phyloP scores from a whole-genome alignment of 345 rosid genomes.

The Eutrema yunnanense region DNA sequence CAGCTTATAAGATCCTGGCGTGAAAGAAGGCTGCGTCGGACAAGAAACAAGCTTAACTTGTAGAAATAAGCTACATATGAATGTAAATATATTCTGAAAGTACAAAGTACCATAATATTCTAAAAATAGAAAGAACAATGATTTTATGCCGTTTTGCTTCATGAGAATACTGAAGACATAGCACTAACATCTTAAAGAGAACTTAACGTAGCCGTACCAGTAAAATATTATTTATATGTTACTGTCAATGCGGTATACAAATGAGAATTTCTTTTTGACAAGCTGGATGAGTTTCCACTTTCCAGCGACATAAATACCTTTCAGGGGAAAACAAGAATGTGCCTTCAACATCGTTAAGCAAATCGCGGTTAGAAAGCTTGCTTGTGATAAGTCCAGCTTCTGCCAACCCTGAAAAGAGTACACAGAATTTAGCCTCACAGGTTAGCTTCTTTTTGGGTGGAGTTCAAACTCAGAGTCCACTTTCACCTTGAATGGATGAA shows the following conservation, averaged over 20 bases:
- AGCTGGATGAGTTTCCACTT: neutral
- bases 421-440: slow-evolving; percentile 10
- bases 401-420: slow-evolving; percentile 77
- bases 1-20: slow-evolving; percentile 97
- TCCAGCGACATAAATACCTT: slow-evolving; percentile 40
- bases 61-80: neutral
- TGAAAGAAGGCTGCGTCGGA: slow-evolving; percentile 63
- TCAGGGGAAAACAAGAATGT: slow-evolving; percentile 73
- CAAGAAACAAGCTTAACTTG: slow-evolving; percentile 6
- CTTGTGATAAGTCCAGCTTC: slow-evolving; percentile 97
- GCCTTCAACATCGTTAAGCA: slow-evolving; percentile 47
- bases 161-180: neutral
- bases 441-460: neutral
- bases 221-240: neutral
- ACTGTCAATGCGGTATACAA: neutral
- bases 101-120: neutral
- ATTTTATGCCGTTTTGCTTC: neutral
- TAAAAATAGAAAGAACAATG: neutral
- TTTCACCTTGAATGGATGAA: slow-evolving; percentile 84
- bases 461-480: neutral
- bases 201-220: neutral
- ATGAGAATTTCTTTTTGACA: neutral
- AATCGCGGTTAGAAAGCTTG: slow-evolving; percentile 78
- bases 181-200: neutral
- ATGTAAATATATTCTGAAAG: neutral